Base-by-base conservation (phyloP, 2,329 filamentous ascomycete genomes). In the Colletotrichum siamense region DNA sequence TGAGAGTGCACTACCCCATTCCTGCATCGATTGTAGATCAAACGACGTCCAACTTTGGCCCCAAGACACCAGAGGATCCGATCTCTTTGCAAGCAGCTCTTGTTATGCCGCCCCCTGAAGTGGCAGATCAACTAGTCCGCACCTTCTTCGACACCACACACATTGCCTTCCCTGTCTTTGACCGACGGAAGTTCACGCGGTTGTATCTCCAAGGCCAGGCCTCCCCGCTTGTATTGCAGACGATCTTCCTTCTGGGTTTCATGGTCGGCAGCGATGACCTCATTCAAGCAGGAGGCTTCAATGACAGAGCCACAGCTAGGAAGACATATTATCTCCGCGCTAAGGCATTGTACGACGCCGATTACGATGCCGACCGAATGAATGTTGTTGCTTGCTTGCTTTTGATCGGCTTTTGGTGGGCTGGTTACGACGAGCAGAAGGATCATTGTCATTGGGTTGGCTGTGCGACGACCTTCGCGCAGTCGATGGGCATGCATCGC, bases 381-480 rank as follows among this genome's bases (percentile, higher is more conserved):
- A 69, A 65, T 8, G 18, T 77, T 26, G 49, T 68, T 2, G 74
- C 64, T 16, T 66, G 59, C 8, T 36, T 74, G 16, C 30, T 73
- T 18, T 59, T 77, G n/a, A 66, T 77, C 7, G 71, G 64, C 13
- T 77, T 77, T 24, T 77, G 59, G 70, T 77, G 74, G 74, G 30
- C 26, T 13, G 57, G 70, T 4, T 34, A 44, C 4, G 65, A 74
- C 9, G 74, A 77, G 15, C 71, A 75, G 28, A 77, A 75, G 32
- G 75, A 77, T 24, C 44, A 44, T 6, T 77, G 75, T n/a, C 55
- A 75, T 18, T 77, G 71, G 75, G 57, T 71, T 13, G 34, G 61
- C 6, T 77, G 75, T 57, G 71, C 75, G 6, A 66, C 66, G 9
- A 77, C 66, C 15, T 32, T 77, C 5, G 71, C 75, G 15, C 71